Evolutionary conservation across 2,329 filamentous ascomycete species (phyloP), one percentile per base, ranked within the genome.

Genomic region (Paramyrothecium sp.): DNA sequence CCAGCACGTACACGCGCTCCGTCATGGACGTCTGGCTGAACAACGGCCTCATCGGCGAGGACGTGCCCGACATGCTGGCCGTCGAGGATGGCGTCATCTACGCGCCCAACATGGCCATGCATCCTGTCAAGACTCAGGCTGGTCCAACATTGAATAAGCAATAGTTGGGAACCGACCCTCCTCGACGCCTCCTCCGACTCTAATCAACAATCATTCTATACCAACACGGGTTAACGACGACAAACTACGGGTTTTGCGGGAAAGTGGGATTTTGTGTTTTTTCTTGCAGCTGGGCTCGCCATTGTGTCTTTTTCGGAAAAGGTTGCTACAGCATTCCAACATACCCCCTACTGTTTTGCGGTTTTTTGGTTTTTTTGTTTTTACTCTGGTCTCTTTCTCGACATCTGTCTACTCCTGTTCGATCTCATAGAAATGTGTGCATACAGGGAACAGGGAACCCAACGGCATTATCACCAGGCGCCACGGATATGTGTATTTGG

Each of bases 31-130:
- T 63, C 12, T 76, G 73, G 73, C 64, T 69, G 44, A 63, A 62
- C 2, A 55, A 60, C 33, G 59, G 67, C 22, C 55, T 60, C 17
- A 52, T 58, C 16, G 61, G 56, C 2, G 60, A 56, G 13, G 57
- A 60, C 19, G 53, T 68, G 56, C 66, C 73, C 33, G 68, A 63
- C 51, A 54, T 71, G 26, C 58, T 75, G 47, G 56, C 62, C n/a
- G 61, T 61, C 12, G 53, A 65, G 30, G 65, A 69, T n/a, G 72
- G 68, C 4, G 55, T 67, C 55, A 56, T 73, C 2, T 75, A 69
- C 48, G 61, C 63, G 50, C 73, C 74, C 11, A 73, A 73, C 51
- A 65, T 75, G 41, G 60, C 71, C 17, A 60, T 75, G 62, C 74
- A 76, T 63, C 73, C 73, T 19, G 66, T 73, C 55, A 76, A 76